These are phyloP conservation scores for Debaryomyces castellii DNA, from an alignment of 805 yeast species.

Conservation along the genomic window DNA sequence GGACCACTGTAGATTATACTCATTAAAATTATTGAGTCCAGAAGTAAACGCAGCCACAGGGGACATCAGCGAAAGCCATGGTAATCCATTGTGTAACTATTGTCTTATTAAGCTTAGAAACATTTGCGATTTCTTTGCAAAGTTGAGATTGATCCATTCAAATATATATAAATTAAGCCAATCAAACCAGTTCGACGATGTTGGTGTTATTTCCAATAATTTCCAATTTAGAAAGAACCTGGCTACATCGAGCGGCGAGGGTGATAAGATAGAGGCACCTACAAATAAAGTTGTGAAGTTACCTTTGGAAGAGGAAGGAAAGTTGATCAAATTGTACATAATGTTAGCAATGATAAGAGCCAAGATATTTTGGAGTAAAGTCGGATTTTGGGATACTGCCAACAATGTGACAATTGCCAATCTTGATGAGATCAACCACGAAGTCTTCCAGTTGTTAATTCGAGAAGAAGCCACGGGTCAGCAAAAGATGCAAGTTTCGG, in stretches of 20 bases:
- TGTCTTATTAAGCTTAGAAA: slow-evolving; percentile 80
- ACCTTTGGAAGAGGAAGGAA: slow-evolving; percentile 29
- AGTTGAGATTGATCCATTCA: slow-evolving; percentile 59
- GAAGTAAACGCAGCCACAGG: slow-evolving; percentile 8
- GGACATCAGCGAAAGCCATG: slow-evolving; percentile 19
- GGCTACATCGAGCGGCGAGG: not conserved
- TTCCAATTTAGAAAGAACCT: slow-evolving; percentile 27
- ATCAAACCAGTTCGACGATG: slow-evolving; percentile 25
- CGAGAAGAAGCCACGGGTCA: not conserved
- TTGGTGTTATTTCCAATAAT: slow-evolving; percentile 8
- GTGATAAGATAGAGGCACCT: not conserved
- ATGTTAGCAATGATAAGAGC: slow-evolving; percentile 54
- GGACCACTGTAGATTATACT: slow-evolving; percentile 77
- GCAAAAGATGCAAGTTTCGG: not conserved
- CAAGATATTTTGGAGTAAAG: slow-evolving; percentile 78
- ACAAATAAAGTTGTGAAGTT: slow-evolving; percentile 3
- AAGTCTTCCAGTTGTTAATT: slow-evolving; percentile 16
- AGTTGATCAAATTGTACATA: slow-evolving; percentile 52
- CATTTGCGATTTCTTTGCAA: slow-evolving; percentile 79
- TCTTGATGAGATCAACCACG: slow-evolving; percentile 22
- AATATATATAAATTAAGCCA: slow-evolving; percentile 58
- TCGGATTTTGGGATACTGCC: slow-evolving; percentile 72
- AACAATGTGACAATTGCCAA: slow-evolving; percentile 31
- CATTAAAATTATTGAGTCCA: slow-evolving; percentile 50
- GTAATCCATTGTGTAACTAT: slow-evolving; percentile 75